Evolutionary conservation across 768 basidiomycete genomes (phyloP), one percentile per base, ranked within the genome.

Genomic region (Strobilomyces dryophilus): DNA sequence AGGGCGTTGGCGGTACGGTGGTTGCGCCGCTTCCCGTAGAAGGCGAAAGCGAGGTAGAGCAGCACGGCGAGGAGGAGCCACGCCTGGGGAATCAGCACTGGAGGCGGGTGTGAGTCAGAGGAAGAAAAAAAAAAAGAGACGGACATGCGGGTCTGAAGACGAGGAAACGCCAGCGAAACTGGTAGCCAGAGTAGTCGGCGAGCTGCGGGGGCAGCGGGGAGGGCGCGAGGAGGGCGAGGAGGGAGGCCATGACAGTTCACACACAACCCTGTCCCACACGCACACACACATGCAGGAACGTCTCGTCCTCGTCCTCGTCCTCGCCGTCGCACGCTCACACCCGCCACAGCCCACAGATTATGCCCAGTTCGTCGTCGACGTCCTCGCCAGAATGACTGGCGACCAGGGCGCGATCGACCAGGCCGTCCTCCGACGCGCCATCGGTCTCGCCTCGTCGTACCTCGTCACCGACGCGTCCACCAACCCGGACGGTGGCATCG

Each of bases 71-170:
- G 66, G 8, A 89, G 57, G 37, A 90, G 76, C 54, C 73, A 74
- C 0, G 70, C 77, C 66, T 97, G 94, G 17, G 71, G 73, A 63
- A 83, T 71, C 72, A 94, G 87, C 27, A 81, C 85, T 83, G 61
- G 2, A 49, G 8, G 24, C 43, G 15, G 51, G 37, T 41, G 46
- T 49, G 49, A 17, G 18, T 18, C n/a, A 1, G 27, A 37, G 7
- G 24, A n/a, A 26, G 27, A 15, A 43, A 36, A 5, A 27, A 14
- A 43, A 11, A 1, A 2, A 18, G 14, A 5, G 32, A 74, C 84
- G 59, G n/a, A 74, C 85, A 61, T 9, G 85, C 89, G 18, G 93
- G 94, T 40, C 92, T 78, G 73, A 95, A 91, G 35, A 85, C 81
- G 60, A 97, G 71, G 51, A 82, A 74, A 64, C 78, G 84, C 85